These are phyloP conservation scores for Phytopythium helicoides DNA, from an alignment of 352 stramenopile genomes.

Conservation along the genomic window DNA sequence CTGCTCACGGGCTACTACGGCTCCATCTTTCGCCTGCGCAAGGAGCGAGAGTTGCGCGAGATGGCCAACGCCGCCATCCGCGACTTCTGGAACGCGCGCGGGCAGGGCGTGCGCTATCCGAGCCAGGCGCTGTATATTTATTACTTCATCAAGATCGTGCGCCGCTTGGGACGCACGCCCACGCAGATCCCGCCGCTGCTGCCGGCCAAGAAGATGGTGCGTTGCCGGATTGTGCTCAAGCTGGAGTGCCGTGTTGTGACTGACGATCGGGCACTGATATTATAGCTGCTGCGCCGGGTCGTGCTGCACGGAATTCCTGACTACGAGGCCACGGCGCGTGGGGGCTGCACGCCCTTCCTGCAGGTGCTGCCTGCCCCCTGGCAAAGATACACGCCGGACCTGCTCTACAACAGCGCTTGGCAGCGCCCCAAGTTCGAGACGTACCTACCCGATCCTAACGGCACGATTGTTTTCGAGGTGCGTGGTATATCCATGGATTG, in stretches of 20 bases:
- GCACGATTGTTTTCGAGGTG: conserved; percentile 60
- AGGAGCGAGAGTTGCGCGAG: conserved; percentile 60
- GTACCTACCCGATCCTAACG: conserved; percentile 46
- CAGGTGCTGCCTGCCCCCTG: conserved; percentile 64
- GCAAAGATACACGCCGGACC: conserved; percentile 48
- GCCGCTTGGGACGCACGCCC: conserved; percentile 39
- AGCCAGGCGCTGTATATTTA: conserved; percentile 87
- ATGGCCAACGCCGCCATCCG: conserved; percentile 65
- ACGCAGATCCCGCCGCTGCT: conserved; percentile 54
- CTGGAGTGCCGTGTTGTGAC: no score
- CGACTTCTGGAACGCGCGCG: conserved; percentile 75
- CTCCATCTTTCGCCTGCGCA: conserved; percentile 60
- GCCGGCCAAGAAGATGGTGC: conserved; percentile 55
- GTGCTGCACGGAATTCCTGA: conserved; percentile 74
- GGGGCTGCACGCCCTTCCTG: conserved; percentile 61
- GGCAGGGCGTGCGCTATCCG: conserved; percentile 79
- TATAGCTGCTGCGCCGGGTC: conserved; percentile 42
- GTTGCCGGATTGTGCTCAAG: no score
- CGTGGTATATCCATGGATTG: neutral
- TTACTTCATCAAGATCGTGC: conserved; percentile 80
- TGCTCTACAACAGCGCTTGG: conserved; percentile 76
- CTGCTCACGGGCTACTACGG: conserved; percentile 76
- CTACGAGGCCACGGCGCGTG: conserved; percentile 60
- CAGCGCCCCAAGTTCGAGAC: conserved; percentile 60
- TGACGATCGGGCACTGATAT: neutral